Evolutionary conservation across 2,329 filamentous ascomycete genomes (phyloP), one percentile per base, ranked within the genome.

Genomic region (Aspergillus quadricinctus): DNA sequence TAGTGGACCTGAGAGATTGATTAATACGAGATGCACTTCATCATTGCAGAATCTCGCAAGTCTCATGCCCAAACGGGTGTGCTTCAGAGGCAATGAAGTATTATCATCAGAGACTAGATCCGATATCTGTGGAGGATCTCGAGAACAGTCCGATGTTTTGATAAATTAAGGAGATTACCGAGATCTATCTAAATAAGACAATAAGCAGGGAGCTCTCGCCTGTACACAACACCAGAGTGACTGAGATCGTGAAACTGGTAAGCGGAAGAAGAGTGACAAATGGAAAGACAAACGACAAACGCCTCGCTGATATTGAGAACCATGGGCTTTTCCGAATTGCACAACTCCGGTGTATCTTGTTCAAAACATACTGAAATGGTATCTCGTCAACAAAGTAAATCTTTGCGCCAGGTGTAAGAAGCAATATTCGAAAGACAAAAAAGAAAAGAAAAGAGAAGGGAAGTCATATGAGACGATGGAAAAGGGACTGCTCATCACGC

Each of bases 331-430:
- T 57, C 46, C 53, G 56, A 52, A 54, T 45, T 52, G 43, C 53
- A 58, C 49, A 55, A 60, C 55, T 55, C 57, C 58, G 46, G 54
- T 57, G 46, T 45, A 59, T 56, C 55, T 49, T 48, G 56, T 60
- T 51, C n/a, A 54, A 51, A 27, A 48, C 35, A 54, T 49, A 35
- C 41, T 45, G 58, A 59, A 55, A 45, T 64, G 62, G 62, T 64
- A 64, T 65, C 58, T 62, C 55, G 48, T 52, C 48, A 58, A 57
- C 43, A n/a, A 46, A 10, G 43, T 46, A 57, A 61, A 57, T 50
- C 53, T 51, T 57, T 60, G 57, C 63, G 62, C 62, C 63, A 50
- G 51, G 35, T 54, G 61, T 59, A 56, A 50, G 40, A 57, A 57
- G n/a, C 46, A 48, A 28, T 9, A 9, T 11, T 48, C 23, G 23